Evolutionary conservation across 2,329 filamentous ascomycete genomes (phyloP).

Genomic region (Penicillium sp.): DNA sequence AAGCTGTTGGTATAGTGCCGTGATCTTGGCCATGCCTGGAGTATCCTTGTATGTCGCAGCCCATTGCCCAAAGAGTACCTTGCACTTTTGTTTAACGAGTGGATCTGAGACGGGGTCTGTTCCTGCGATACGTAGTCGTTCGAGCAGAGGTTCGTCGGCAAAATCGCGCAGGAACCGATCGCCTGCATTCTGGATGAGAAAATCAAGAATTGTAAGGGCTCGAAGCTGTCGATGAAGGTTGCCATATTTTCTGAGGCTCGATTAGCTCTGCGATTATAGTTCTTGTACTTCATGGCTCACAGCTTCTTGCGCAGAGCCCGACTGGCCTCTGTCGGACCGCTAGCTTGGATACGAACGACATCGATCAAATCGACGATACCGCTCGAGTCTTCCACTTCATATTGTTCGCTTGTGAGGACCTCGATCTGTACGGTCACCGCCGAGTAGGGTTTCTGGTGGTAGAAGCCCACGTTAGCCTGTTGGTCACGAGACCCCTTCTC

Average conservation of each 20-base stretch:
- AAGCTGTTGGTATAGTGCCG: conserved; percentile 71
- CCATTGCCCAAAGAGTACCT: conserved; percentile 84
- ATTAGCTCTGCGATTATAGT: conserved; percentile 7
- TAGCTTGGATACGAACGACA: conserved; percentile 82
- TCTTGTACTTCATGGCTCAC: conserved; percentile 41
- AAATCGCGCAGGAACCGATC: conserved; percentile 82
- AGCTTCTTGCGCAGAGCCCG: conserved; percentile 94
- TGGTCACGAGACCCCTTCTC: conserved; percentile 9
- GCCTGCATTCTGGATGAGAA: conserved; percentile 90
- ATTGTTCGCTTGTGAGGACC: conserved; percentile 81
- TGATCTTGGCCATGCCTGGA: conserved; percentile 74
- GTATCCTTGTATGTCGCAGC: conserved; percentile 75
- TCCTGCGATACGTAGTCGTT: conserved; percentile 83
- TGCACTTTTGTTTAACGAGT: conserved; percentile 84
- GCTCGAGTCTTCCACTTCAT: conserved; percentile 85
- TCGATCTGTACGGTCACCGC: conserved; percentile 92
- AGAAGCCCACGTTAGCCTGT: conserved; percentile 5
- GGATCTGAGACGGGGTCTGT: conserved; percentile 81
- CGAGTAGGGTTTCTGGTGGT: conserved; percentile 76
- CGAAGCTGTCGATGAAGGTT: conserved; percentile 89
- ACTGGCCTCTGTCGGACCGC: conserved; percentile 84
- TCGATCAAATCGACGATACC: conserved; percentile 94
- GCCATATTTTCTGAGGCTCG: conserved; percentile 72
- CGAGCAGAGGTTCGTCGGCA: conserved; percentile 85
- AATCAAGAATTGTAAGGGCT: conserved; percentile 84